Conservation (phyloP, 495 filamentous ascomycete species). For the Tuber melanosporum region DNA sequence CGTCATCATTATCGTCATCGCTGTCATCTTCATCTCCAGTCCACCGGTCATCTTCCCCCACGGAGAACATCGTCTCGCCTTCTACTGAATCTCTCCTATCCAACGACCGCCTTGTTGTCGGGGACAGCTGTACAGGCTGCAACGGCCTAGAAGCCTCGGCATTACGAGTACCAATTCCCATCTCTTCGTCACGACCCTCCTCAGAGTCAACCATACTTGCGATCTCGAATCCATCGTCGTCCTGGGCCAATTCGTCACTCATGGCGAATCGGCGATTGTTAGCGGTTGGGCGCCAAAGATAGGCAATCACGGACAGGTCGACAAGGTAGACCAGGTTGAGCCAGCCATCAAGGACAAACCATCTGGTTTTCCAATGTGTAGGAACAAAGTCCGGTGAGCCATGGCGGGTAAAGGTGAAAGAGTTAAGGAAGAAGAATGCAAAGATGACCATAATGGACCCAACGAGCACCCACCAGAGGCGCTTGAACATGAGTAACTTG, state of each 20-base stretch:
- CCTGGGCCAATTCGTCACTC: conserved; percentile 98
- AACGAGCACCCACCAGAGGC: conserved; percentile 97
- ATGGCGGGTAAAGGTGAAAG: conserved; percentile 79
- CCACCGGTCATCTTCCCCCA: conserved; percentile 41
- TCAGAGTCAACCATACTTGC: conserved; percentile 72
- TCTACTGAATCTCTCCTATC: conserved; percentile 35
- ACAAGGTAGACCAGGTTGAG: conserved; percentile 91
- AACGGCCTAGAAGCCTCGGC: conserved; percentile 15
- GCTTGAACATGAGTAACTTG: conserved; percentile 94
- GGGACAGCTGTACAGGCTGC: conserved; percentile 17
- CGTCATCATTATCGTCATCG: conserved; percentile 17
- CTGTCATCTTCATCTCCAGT: conserved; percentile 32
- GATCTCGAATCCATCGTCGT: conserved; percentile 98
- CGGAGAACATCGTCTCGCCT: conserved; percentile 40
- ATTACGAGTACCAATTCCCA: conserved; percentile 27
- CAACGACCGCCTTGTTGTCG: conserved; percentile 25
- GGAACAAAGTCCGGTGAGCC: conserved; percentile 82
- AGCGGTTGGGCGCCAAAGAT: conserved; percentile 90
- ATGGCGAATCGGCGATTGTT: conserved; percentile 98
- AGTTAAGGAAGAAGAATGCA: conserved; percentile 92
- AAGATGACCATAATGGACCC: conserved; percentile 90
- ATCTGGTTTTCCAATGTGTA: conserved; percentile 89
- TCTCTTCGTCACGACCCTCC: conserved; percentile 54
- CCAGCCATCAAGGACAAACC: conserved; percentile 98
- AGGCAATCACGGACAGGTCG: conserved; percentile 87